These are phyloP conservation scores for Scedosporium dehoogii DNA, from an alignment of 2,329 filamentous ascomycete species.

Conservation along the genomic window DNA sequence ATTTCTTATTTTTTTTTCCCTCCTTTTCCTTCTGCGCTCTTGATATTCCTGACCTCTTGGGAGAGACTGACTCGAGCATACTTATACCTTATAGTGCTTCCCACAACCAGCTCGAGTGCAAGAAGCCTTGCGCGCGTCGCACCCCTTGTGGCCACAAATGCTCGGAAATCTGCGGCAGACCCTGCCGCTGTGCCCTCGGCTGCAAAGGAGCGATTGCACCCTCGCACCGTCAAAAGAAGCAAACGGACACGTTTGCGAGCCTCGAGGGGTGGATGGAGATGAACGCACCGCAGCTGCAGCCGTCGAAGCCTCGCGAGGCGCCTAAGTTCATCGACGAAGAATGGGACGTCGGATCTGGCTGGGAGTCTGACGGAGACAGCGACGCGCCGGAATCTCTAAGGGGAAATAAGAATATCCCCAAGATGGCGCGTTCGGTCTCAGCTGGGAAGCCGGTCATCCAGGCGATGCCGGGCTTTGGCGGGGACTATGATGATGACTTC, in stretches of 20 bases:
- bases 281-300: neutral
- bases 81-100: neutral
- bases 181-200: neutral
- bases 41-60: neutral
- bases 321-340: neutral
- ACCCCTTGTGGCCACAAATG: constrained; percentile 5
- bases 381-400: neutral
- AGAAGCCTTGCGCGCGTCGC: neutral
- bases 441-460: neutral
- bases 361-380: neutral
- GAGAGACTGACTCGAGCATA: too few species aligned
- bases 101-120: neutral
- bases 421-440: neutral
- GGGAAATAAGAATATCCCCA: neutral
- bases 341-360: neutral
- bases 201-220: neutral
- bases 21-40: neutral
- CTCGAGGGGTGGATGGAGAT: neutral
- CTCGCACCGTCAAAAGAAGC: neutral
- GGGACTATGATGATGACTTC: too few species aligned
- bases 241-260: neutral
- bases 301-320: neutral
- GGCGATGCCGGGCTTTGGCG: neutral
- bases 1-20: neutral
- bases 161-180: neutral